Conservation (phyloP, 2,329 filamentous ascomycete species). For the Calonectria pteridis region DNA sequence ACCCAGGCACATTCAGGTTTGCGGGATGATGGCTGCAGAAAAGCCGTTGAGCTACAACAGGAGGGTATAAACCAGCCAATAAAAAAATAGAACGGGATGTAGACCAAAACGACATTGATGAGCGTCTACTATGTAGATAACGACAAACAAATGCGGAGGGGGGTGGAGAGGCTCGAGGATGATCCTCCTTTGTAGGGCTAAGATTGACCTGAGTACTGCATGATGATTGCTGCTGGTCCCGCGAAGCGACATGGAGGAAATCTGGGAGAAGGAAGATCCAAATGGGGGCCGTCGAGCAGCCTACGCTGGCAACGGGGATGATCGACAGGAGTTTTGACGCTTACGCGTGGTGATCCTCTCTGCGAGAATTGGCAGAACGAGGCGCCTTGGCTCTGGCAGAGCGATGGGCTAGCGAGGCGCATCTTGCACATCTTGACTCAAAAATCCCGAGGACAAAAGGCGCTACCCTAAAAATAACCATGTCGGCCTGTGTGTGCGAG, state of each 20-base stretch:
- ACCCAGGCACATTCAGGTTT: neutral
- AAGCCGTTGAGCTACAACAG: neutral
- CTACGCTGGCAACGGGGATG: neutral
- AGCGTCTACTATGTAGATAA: neutral
- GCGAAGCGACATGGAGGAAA: neutral
- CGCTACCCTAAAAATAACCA: conserved; percentile 7
- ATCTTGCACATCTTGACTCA: neutral
- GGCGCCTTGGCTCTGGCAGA: neutral
- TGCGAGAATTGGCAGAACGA: neutral
- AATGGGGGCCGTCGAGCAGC: neutral
- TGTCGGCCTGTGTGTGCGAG: neutral
- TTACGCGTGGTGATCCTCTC: neutral
- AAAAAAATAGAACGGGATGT: neutral
- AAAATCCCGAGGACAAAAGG: neutral
- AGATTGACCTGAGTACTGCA: neutral
- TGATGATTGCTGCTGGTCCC: neutral
- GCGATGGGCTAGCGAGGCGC: neutral
- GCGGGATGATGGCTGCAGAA: neutral
- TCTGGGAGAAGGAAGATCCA: neutral
- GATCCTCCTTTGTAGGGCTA: neutral
- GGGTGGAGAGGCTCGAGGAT: neutral
- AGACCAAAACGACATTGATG: neutral
- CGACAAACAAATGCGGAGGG: neutral
- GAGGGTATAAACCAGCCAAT: neutral
- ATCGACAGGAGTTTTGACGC: conserved; percentile 8